Base-by-base conservation (phyloP, 352 stramenopile species). In the Phytopythium chamaehyphon region DNA sequence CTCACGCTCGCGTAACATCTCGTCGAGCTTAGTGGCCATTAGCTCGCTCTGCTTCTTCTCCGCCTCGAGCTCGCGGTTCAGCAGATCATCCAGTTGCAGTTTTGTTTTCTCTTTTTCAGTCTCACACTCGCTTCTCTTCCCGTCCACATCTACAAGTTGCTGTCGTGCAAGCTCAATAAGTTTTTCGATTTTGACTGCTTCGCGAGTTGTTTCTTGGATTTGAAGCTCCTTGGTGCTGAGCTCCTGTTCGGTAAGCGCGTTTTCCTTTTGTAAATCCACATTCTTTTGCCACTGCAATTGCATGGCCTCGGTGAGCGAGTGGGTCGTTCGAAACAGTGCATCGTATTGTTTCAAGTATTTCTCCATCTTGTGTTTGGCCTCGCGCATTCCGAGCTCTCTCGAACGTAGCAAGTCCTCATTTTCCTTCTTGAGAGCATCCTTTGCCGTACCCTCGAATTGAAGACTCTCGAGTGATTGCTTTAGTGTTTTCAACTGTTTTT, bases 291-390 rank as follows among this genome's bases (percentile, higher is more conserved):
- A 92, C 46, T 92, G 81, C 23, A 72, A 43, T 39, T 92, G 78
- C 77, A 88, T 90, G n/a, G 76, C 76, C 47, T 88, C 77, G 1
- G 82, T 90, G 24, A 90, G 60, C 14, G 76, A 82, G 44, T 89
- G 79, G 0, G 78, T 90, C 38, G 79, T 88, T 28, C 80, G 71
- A 45, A 92, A 95, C 2, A 96, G 68, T 9, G 62, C 69, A 49
- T 96, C 84, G 49, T 96, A 95, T 47, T 96, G 75, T 31, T 84
- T 87, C 18, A 94, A 57, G 50, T 95, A 93, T 46, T 88, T 89
- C 24, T 96, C 81, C 80, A 96, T 94, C 40, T 90, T 90, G 7
- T 84, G 68, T 63, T 95, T 95, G 38, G 77, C 84, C 33, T 90
- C 78, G 24, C 79, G 73, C 61, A 95, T 71, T 22, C 75, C 42